Evolutionary conservation across 139 green algal genomes (phyloP).

Genomic region (Micractinium conductrix): DNA sequence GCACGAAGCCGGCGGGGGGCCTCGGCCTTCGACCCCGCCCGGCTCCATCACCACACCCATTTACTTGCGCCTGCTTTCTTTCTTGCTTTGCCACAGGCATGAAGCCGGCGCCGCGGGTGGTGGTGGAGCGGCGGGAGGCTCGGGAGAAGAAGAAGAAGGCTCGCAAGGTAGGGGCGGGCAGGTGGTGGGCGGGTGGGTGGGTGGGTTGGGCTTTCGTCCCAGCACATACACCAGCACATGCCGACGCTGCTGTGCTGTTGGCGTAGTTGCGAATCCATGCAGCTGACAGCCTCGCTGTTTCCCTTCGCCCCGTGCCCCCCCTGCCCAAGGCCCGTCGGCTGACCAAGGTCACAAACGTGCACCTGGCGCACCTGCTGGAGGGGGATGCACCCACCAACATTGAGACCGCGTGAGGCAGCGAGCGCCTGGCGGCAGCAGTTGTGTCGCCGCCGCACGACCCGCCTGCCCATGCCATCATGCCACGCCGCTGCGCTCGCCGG

Average conservation of each 20-base stretch:
- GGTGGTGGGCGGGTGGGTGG: too few species aligned
- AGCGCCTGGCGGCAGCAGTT: not conserved
- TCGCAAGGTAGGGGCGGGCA: slow-evolving; percentile 36
- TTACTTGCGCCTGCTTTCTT: not conserved
- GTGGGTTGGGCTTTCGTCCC: too few species aligned
- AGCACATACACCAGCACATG: too few species aligned
- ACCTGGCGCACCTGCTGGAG: slow-evolving; percentile 53
- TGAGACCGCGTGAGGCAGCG: slow-evolving; percentile 7
- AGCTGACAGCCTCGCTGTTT: too few species aligned
- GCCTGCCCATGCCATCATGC: too few species aligned
- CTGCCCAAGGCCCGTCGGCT: too few species aligned
- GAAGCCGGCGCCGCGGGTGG: slow-evolving; percentile 38
- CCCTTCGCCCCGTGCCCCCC: too few species aligned
- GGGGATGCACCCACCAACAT: slow-evolving; percentile 41
- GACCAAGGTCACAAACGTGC: slow-evolving; percentile 46
- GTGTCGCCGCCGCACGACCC: not conserved
- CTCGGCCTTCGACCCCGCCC: too few species aligned
- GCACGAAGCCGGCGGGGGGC: not conserved
- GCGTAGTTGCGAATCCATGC: too few species aligned
- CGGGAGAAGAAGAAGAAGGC: slow-evolving; percentile 44
- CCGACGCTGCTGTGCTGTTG: too few species aligned
- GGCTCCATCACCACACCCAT: not conserved
- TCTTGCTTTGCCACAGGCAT: slow-evolving; percentile 5
- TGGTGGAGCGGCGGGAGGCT: slow-evolving; percentile 7
- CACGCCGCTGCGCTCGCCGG: too few species aligned